Conservation (phyloP, 139 green algal genomes). For the Tetraselmis striata region DNA sequence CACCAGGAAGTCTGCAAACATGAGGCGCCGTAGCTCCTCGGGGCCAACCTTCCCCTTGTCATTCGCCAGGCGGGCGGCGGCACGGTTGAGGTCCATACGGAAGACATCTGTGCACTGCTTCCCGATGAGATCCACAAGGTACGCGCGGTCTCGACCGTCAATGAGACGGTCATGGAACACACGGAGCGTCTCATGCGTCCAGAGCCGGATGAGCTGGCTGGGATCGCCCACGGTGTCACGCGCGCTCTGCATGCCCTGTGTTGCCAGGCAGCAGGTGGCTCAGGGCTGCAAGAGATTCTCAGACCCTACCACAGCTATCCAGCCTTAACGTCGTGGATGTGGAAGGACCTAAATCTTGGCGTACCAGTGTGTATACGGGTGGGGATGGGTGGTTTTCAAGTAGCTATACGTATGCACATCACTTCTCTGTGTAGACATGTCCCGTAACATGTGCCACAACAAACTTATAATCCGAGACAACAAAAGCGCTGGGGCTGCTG, state of each 20-base stretch:
- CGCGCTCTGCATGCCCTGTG: constrained; percentile 14
- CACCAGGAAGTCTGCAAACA: constrained; percentile 77
- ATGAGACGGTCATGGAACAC: constrained; percentile 45
- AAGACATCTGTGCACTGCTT: constrained; percentile 19
- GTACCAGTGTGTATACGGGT: too few relatives aligned
- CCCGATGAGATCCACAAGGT: constrained; percentile 22
- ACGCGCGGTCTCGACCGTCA: constrained; percentile 31
- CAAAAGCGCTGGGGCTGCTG: too few relatives aligned
- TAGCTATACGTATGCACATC: too few relatives aligned
- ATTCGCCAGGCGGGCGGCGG: not conserved
- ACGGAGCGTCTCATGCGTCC: constrained; percentile 43
- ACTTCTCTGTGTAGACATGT: too few relatives aligned
- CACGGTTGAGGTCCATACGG: not conserved
- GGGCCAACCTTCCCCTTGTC: not conserved
- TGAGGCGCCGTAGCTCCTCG: constrained; percentile 34
- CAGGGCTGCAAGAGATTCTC: too few relatives aligned
- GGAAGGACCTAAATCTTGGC: too few relatives aligned
- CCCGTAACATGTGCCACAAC: too few relatives aligned
- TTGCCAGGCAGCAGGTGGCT: too few relatives aligned
- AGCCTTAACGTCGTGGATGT: too few relatives aligned
- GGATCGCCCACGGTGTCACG: constrained; percentile 6
- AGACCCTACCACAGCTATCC: too few relatives aligned
- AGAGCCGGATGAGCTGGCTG: constrained; percentile 26
- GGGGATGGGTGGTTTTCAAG: too few relatives aligned
- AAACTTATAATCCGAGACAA: too few relatives aligned